Conservation (phyloP, 495 filamentous ascomycete genomes). For the Rhypophila decipiens region DNA sequence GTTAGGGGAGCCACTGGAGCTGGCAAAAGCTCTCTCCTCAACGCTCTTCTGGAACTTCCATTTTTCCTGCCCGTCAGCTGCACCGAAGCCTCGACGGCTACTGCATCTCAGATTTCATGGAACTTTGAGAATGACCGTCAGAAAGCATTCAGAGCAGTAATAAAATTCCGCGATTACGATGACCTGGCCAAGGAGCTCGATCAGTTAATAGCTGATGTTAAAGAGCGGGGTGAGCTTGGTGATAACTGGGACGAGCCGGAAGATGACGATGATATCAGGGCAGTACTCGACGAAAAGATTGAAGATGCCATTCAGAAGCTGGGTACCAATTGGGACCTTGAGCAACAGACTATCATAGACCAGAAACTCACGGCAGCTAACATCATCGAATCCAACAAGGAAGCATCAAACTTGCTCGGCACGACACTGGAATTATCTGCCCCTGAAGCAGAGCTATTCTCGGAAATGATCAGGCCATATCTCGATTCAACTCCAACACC, state of each 20-base stretch:
- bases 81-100: slow-evolving; percentile 17
- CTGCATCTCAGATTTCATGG: slow-evolving; percentile 11
- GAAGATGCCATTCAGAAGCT: slow-evolving; percentile 1
- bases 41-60: slow-evolving; percentile 12
- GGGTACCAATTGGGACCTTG: slow-evolving; percentile 5
- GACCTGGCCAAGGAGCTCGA: slow-evolving; percentile 11
- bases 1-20: slow-evolving; percentile 20
- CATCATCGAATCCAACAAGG: slow-evolving; percentile 3
- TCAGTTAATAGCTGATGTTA: slow-evolving; percentile 2
- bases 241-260: too few relatives aligned
- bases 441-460: slow-evolving; percentile 6
- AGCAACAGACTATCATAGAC: slow-evolving; percentile 18
- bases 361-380: slow-evolving; percentile 8
- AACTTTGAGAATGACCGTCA: slow-evolving; percentile 10
- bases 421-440: slow-evolving; percentile 4
- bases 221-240: background rate
- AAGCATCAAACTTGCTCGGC: background rate
- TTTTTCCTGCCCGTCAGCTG: slow-evolving; percentile 19
- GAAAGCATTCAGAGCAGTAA: slow-evolving; percentile 11
- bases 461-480: slow-evolving; percentile 9
- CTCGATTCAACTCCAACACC: slow-evolving; percentile 8
- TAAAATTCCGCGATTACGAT: slow-evolving; percentile 11
- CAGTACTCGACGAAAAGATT: slow-evolving; percentile 1
- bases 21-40: slow-evolving; percentile 20
- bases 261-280: slow-evolving; percentile 4